Conservation (phyloP, 129 eudicot species). For the Tagetes patula region DNA sequence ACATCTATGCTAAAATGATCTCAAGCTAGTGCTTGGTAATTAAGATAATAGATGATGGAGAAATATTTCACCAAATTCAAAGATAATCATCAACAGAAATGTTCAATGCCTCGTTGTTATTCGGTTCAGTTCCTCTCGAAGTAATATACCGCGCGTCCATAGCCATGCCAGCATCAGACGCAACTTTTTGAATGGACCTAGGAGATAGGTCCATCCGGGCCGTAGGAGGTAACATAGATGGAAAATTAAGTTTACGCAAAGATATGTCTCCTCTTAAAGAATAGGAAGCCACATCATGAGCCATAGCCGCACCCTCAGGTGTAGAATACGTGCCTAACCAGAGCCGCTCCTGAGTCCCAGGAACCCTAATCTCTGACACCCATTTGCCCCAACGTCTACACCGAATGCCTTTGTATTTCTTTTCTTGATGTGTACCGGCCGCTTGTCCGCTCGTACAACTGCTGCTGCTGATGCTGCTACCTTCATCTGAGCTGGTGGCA, state of each 20-base stretch:
- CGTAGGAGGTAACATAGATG: constrained; percentile 44
- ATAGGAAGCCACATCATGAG: constrained; percentile 59
- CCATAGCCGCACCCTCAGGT: constrained; percentile 67
- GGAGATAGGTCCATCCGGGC: constrained; percentile 50
- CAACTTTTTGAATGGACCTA: constrained; percentile 54
- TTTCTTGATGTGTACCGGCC: constrained; percentile 21
- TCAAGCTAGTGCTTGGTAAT: not conserved
- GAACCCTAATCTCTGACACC: constrained; percentile 76
- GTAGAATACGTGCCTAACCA: constrained; percentile 70
- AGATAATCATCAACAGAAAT: constrained; percentile 55
- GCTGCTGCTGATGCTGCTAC: not conserved
- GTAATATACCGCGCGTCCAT: constrained; percentile 44
- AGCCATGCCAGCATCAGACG: constrained; percentile 77
- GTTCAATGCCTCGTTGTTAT: constrained; percentile 18
- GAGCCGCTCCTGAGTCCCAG: constrained; percentile 56
- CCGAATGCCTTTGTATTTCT: constrained; percentile 54
- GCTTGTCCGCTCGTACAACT: not conserved
- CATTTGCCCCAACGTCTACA: constrained; percentile 74
- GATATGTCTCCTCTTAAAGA: constrained; percentile 40
- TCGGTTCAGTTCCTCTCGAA: constrained; percentile 11
- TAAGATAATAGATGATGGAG: not conserved
- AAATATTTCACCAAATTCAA: constrained; percentile 12
- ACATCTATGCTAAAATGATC: not conserved
- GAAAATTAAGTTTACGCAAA: constrained; percentile 49
- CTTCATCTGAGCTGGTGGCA: constrained; percentile 46